Conservation (phyloP, 345 rosid genomes). For the Eucalyptus fibrosa region DNA sequence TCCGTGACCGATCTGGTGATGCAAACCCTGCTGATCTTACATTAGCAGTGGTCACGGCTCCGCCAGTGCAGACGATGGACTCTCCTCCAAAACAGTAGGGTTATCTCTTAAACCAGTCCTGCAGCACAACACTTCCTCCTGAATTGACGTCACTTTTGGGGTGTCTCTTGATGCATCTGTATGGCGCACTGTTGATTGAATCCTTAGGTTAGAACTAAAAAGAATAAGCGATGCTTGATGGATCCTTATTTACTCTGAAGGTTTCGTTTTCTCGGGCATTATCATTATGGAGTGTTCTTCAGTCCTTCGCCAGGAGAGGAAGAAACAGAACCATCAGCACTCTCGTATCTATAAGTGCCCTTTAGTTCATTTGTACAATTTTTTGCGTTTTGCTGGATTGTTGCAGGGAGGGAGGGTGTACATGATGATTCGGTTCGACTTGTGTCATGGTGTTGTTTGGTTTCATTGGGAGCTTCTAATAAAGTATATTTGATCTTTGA, state of each 20-base stretch:
- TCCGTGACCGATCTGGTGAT: constrained; percentile 37
- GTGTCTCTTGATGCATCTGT: background rate
- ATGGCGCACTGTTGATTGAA: background rate
- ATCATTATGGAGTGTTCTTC: background rate
- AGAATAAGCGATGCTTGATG: background rate
- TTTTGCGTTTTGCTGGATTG: no score
- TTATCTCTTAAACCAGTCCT: background rate
- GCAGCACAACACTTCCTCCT: background rate
- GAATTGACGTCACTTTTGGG: background rate
- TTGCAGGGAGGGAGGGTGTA: no score
- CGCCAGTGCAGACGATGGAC: constrained; percentile 56
- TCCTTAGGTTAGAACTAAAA: background rate
- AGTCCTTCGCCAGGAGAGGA: background rate
- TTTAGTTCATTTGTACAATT: background rate
- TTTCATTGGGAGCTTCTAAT: no score
- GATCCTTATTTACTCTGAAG: background rate
- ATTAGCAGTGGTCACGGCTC: constrained; percentile 42
- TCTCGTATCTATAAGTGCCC: background rate
- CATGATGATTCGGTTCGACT: no score
- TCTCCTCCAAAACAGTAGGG: background rate
- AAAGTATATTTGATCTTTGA: no score
- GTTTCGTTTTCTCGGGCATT: background rate
- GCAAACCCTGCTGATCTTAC: constrained; percentile 16
- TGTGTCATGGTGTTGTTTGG: no score
- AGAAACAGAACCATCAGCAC: background rate